Conservation (phyloP, 208 protist species). For the Leishmania tarentolae region DNA sequence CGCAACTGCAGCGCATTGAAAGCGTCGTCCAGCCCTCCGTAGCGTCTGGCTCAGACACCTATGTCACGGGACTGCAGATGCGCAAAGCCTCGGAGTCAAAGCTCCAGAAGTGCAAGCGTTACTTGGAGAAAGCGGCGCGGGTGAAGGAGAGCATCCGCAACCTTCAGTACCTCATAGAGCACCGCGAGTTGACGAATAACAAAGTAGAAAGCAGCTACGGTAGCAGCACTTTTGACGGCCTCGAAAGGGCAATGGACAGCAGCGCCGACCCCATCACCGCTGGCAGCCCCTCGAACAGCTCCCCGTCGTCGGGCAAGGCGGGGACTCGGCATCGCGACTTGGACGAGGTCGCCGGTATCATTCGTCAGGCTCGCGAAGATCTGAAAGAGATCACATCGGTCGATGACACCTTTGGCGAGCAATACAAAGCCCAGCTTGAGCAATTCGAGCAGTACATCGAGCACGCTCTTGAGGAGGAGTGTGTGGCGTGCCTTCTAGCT, state of each 20-base stretch:
- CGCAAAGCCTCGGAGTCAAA: conserved; percentile 48
- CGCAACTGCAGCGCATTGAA: conserved; percentile 48
- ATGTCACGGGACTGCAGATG: conserved; percentile 39
- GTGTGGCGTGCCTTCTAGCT: conserved; percentile 40
- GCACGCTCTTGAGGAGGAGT: conserved; percentile 63
- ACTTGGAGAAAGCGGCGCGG: conserved; percentile 46
- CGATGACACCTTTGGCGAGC: conserved; percentile 63
- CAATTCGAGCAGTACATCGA: conserved; percentile 65
- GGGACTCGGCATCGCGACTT: conserved; percentile 21
- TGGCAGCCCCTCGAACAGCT: background rate
- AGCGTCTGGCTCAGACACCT: conserved; percentile 4
- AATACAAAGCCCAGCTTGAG: conserved; percentile 51
- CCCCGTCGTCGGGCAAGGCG: background rate
- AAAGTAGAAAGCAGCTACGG: background rate
- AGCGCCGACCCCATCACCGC: background rate
- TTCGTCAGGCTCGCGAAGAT: conserved; percentile 41
- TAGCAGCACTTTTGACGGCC: background rate
- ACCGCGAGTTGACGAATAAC: conserved; percentile 23
- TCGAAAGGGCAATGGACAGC: background rate
- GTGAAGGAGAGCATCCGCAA: conserved; percentile 54
- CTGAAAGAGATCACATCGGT: conserved; percentile 53
- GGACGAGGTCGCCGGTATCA: conserved; percentile 24
- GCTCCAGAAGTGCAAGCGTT: conserved; percentile 50
- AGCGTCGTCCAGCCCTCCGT: conserved; percentile 39
- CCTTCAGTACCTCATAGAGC: conserved; percentile 49